phyloP scores from a whole-genome alignment of 805 yeast genomes.

The Candida silvicultrix region DNA sequence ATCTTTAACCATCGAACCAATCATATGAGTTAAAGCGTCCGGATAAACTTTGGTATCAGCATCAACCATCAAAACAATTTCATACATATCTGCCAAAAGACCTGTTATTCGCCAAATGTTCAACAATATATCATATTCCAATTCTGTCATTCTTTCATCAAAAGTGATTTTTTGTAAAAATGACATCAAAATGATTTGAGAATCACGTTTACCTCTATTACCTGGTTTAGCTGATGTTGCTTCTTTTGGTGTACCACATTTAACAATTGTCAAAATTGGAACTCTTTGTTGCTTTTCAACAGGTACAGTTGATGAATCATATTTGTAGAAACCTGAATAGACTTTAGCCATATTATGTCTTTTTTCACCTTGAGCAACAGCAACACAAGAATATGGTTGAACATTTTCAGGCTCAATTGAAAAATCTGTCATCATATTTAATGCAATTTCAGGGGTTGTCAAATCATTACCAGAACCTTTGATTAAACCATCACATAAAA shows the following conservation, averaged over 20 bases:
- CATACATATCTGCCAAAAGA: slow-evolving; percentile 76
- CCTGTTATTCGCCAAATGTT: slow-evolving; percentile 83
- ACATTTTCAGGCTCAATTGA: slow-evolving; percentile 69
- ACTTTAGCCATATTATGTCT: slow-evolving; percentile 98
- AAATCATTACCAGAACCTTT: slow-evolving; percentile 90
- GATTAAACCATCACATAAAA: slow-evolving; percentile 90
- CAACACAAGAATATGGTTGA: slow-evolving; percentile 80
- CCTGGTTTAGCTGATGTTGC: slow-evolving; percentile 73
- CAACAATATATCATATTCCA: slow-evolving; percentile 72
- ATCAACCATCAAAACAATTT: slow-evolving; percentile 84
- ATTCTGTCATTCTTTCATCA: slow-evolving; percentile 90
- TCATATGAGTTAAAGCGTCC: slow-evolving; percentile 84
- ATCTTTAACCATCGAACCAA: slow-evolving; percentile 81
- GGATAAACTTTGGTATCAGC: slow-evolving; percentile 90
- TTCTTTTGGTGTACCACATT: slow-evolving; percentile 85
- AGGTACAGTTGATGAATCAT: slow-evolving; percentile 70
- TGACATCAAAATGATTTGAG: slow-evolving; percentile 86
- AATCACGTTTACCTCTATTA: slow-evolving; percentile 93
- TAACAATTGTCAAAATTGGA: slow-evolving; percentile 73
- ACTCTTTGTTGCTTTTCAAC: slow-evolving; percentile 78
- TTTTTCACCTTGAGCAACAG: slow-evolving; percentile 90
- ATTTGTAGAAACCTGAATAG: slow-evolving; percentile 89
- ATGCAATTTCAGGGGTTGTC: slow-evolving; percentile 85
- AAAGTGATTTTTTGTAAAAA: slow-evolving; percentile 82
- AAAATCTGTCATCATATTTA: slow-evolving; percentile 82